Percentiles rank a stretch among this genome's conserved stretches.
Conservation (phyloP, 495 filamentous ascomycete species). For the Aspergillus olivimuriae region DNA sequence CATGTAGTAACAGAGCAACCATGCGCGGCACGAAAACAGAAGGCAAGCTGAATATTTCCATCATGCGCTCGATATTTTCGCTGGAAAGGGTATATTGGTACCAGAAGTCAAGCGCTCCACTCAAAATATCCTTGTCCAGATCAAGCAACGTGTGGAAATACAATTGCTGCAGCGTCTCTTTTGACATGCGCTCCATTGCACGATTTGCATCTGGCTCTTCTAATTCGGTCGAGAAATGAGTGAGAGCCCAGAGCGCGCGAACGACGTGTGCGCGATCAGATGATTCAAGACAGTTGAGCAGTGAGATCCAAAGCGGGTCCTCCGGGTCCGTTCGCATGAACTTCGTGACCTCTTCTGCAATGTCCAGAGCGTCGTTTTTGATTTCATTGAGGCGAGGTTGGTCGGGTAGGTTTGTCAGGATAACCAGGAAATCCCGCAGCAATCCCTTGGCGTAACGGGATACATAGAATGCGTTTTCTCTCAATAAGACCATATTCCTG, state of each 20-base stretch:
- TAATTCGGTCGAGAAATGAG: conserved; percentile 80
- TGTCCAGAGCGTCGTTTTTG: conserved; percentile 87
- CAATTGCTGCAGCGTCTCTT: conserved; percentile 57
- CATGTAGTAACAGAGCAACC: conserved; percentile 65
- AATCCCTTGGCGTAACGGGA: conserved; percentile 59
- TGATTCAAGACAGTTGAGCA: conserved; percentile 63
- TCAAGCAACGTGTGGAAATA: conserved; percentile 78
- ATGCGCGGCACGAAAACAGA: conserved; percentile 66
- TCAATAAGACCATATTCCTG: conserved; percentile 86
- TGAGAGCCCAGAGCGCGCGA: conserved; percentile 74
- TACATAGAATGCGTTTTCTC: conserved; percentile 81
- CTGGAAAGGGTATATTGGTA: conserved; percentile 88
- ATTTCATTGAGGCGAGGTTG: conserved; percentile 73
- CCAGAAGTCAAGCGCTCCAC: conserved; percentile 84
- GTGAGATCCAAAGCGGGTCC: conserved; percentile 71
- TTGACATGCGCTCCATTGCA: conserved; percentile 62
- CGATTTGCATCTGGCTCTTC: conserved; percentile 62
- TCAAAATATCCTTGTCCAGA: conserved; percentile 77
- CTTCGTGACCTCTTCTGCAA: conserved; percentile 82
- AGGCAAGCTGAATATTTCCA: conserved; percentile 56
- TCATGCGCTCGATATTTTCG: conserved; percentile 72
- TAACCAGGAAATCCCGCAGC: conserved; percentile 72
- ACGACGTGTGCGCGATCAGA: conserved; percentile 81
- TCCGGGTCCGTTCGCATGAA: conserved; percentile 63
- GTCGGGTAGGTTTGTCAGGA: conserved; percentile 71